Evolutionary conservation across 176 grass and related monocot genomes (phyloP), one percentile per base, ranked within the genome.

Genomic region (Hsuehochloa calcarea): DNA sequence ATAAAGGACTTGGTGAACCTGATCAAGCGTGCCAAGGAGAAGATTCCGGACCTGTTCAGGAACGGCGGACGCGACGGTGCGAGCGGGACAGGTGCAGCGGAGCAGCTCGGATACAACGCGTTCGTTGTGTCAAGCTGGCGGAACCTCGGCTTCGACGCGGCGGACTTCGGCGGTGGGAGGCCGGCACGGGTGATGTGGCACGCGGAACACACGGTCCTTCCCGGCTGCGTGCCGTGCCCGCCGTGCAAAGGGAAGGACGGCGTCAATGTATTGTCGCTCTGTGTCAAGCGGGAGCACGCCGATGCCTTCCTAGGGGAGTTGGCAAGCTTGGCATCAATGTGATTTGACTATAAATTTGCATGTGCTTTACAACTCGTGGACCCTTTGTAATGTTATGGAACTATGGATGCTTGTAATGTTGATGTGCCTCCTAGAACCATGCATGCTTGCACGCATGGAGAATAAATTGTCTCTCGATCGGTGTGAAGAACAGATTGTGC

Each of bases 271-370:
- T 34, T 64, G 22, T 50, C 59, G 43, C 22, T 65, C 5, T 84
- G 70, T 44, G 59, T 84, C 59, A 75, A n/a, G 58, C 43, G 10
- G 31, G 82, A 74, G 44, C 82, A 84, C 82, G 82, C 59, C 20
- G 70, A 14, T 5, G 82, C 70, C 1, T 84, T 84, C 2, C 8
- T 16, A 4, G 20, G 6, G 0, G 82, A 84, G 13, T 29, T 84
- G 16, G 59, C 52, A 22, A 55, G 52, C 29, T 29, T 29, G 29
- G 39, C 39, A 40, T 46, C 45, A 46, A 46, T 46, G 45, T 46
- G 45, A 46, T 46, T 46, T 3, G 45, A 46, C 45, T 3, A 46
- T 46, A 29, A 29, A 29, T 29, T 29, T 29, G 29, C 29, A 29
- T 29, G 29, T 29, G 29, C 29, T 29, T 29, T 29, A 29, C 29